Base-by-base conservation (phyloP, 2,329 filamentous ascomycete species). In the Diplocarpon mali region DNA sequence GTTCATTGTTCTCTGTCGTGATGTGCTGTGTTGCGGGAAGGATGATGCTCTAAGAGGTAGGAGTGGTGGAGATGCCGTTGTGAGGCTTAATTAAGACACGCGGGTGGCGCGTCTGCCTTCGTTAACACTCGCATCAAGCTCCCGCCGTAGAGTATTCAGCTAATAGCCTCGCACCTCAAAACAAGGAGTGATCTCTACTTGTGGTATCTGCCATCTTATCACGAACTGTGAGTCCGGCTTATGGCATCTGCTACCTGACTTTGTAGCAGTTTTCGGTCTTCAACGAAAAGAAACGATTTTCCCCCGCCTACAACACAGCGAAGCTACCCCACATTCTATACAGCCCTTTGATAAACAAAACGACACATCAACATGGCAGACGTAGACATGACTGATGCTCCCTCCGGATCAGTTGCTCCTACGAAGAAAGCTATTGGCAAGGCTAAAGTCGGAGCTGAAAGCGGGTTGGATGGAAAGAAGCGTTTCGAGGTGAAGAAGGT, bases 401-500 rank as follows among this genome's bases (percentile, higher is more conserved):
- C 79, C 29, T 66, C 73, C 32, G 65, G 67, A 59, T 50, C 68
- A 60, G 45, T 44, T 76, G 69, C 69, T 15, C 67, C 67, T 14
- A 67, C 71, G 20, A 85, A 80, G 65, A 75, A 73, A 62, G 66
- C 65, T 52, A 62, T 59, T 43, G 60, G 61, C 27, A 67, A 66
- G 35, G 60, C 66, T 14, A 75, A 73, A 47, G 75, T 75, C 44
- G 66, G 61, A 27, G 51, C 63, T 31, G 70, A 74, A 48, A 76
- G 75, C 47, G 67, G 62, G 20, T 54, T 64, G 32, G 85, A 90
- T 53, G 78, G 70, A 42, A 95, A 93, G 77, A 94, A 95, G 73
- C 84, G 86, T 54, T 98, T 98, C 56, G 92, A 98, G 65, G 90
- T 98, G 52, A 98, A 98, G 71, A 98, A 98, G 83, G 92, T 93